These are phyloP conservation scores for Hericium rajendrae DNA, from an alignment of 768 basidiomycete species.

Conservation along the genomic window DNA sequence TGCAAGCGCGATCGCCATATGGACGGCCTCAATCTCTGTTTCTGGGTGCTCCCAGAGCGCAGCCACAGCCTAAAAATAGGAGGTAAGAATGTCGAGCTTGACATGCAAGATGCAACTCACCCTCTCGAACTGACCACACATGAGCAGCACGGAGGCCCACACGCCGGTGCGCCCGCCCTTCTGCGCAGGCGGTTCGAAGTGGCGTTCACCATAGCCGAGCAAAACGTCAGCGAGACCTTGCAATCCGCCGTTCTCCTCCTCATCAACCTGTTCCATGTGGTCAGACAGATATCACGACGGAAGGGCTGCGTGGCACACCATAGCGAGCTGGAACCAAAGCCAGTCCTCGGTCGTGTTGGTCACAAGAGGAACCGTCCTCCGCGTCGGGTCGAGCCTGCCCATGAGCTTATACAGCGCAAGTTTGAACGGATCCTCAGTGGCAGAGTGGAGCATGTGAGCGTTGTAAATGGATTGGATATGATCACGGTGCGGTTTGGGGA, in stretches of 20 bases:
- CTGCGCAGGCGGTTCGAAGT: slow-evolving; percentile 62
- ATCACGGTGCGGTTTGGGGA: slow-evolving; percentile 68
- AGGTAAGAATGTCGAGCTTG: neutral
- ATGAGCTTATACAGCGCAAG: slow-evolving; percentile 92
- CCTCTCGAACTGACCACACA: slow-evolving; percentile 92
- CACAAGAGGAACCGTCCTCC: slow-evolving; percentile 72
- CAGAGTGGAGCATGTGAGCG: slow-evolving; percentile 82
- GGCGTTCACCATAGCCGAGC: slow-evolving; percentile 69
- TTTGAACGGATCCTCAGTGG: slow-evolving; percentile 90
- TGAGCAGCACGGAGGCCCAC: slow-evolving; percentile 78
- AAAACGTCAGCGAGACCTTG: slow-evolving; percentile 66
- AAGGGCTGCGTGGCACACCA: slow-evolving; percentile 37
- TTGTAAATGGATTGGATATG: slow-evolving; percentile 76
- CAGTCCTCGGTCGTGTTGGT: slow-evolving; percentile 95
- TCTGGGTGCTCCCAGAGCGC: slow-evolving; percentile 82
- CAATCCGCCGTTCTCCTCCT: slow-evolving; percentile 73
- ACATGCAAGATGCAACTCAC: slow-evolving; percentile 32
- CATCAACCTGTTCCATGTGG: slow-evolving; percentile 46
- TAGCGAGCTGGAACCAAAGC: slow-evolving; percentile 93
- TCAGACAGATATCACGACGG: neutral
- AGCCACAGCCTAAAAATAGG: slow-evolving; percentile 64
- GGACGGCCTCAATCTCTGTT: slow-evolving; percentile 88
- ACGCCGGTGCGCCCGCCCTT: slow-evolving; percentile 50
- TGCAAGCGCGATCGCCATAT: slow-evolving; percentile 82
- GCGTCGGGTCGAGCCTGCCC: slow-evolving; percentile 79